Percentiles rank a stretch among this genome's conserved stretches.
Evolutionary conservation across 495 filamentous ascomycete species (phyloP).

Genomic region (Penicillium alfredii): DNA sequence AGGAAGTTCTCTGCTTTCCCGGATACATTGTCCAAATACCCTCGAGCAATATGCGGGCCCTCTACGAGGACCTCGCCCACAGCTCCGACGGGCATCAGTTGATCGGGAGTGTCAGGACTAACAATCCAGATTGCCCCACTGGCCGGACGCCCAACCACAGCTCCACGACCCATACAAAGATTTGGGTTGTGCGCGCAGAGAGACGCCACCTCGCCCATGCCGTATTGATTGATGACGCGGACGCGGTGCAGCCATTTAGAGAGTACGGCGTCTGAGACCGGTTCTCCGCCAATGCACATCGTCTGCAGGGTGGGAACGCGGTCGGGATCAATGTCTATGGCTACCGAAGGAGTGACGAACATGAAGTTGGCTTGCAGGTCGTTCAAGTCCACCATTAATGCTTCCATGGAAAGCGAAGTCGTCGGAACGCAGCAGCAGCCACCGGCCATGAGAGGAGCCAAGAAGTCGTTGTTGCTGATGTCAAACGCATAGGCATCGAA

Average conservation of each 20-base stretch:
- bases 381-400: conserved; percentile 29
- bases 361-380: conserved; percentile 33
- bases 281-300: conserved; percentile 40
- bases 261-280: conserved; percentile 37
- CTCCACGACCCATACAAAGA: conserved; percentile 5
- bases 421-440: conserved; percentile 45
- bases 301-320: conserved; percentile 31
- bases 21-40: conserved; percentile 42
- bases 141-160: conserved; percentile 14
- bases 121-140: conserved; percentile 46
- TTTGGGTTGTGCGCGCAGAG: conserved; percentile 20
- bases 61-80: conserved; percentile 57
- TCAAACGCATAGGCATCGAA: conserved; percentile 46
- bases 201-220: conserved; percentile 43
- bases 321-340: conserved; percentile 28
- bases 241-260: conserved; percentile 39
- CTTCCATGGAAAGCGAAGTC: conserved; percentile 23
- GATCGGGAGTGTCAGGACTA: conserved; percentile 40
- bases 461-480: conserved; percentile 37
- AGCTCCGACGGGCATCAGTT: conserved; percentile 45
- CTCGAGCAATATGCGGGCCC: conserved; percentile 47
- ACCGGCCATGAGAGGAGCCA: conserved; percentile 36
- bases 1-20: conserved; percentile 17
- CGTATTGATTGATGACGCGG: conserved; percentile 51
- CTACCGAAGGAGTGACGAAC: conserved; percentile 40